phyloP scores from a whole-genome alignment of 108 stramenopile species.

The Nannochloropsis gaditana region DNA sequence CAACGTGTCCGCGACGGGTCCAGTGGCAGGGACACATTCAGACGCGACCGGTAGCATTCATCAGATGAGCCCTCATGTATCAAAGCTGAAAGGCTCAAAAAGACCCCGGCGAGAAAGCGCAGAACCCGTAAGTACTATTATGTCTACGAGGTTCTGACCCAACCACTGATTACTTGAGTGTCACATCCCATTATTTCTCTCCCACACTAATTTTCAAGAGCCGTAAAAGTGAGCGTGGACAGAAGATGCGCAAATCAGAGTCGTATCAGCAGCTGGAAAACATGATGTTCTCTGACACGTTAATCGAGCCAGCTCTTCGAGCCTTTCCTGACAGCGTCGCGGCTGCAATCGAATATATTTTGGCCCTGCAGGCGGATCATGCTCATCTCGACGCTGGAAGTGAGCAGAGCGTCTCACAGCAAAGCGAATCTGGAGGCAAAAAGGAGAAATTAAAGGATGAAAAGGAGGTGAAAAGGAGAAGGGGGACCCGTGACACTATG shows the following conservation, averaged over 20 bases:
- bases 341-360: background rate
- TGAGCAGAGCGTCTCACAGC: background rate
- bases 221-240: background rate
- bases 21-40: too few species aligned
- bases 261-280: background rate
- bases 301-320: background rate
- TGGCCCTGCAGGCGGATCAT: background rate
- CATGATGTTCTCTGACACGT: background rate
- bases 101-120: background rate
- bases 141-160: too few species aligned
- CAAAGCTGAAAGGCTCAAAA: background rate
- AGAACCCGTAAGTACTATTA: background rate
- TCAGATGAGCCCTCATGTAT: too few species aligned
- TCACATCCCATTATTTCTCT: background rate
- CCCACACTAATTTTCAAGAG: background rate
- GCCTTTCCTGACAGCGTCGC: background rate
- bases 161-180: too few species aligned
- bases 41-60: too few species aligned
- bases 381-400: background rate
- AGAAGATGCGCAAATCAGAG: conserved; percentile 6
- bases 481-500: background rate
- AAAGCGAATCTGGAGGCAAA: background rate
- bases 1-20: too few species aligned
- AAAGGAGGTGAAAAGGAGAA: background rate
- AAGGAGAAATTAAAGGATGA: background rate